Percentiles rank a stretch among this genome's conserved stretches.
phyloP scores from a whole-genome alignment of 306 rosid species.

The barrel medic (Medicago truncatula) region DNA sequence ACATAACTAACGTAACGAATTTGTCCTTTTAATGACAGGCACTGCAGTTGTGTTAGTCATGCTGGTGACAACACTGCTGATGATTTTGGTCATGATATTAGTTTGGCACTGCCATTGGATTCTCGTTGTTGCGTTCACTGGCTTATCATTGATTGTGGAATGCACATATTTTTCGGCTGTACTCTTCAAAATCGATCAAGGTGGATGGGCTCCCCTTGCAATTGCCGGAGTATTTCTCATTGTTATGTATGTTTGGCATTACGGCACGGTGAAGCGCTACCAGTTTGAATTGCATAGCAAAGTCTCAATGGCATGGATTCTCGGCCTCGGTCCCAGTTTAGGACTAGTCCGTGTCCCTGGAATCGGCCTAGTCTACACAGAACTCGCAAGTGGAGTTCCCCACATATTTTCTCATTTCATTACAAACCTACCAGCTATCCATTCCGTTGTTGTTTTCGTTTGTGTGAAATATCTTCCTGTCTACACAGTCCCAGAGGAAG shows the following conservation, averaged over 20 bases:
- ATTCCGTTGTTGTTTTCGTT: slow-evolving; percentile 85
- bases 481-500: slow-evolving; percentile 89
- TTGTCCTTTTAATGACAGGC: slow-evolving; percentile 57
- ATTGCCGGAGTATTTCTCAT: slow-evolving; percentile 75
- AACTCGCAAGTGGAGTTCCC: slow-evolving; percentile 94
- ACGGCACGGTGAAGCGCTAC: slow-evolving; percentile 76
- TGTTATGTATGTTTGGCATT: slow-evolving; percentile 93
- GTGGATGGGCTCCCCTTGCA: slow-evolving; percentile 94
- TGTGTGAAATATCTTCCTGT: slow-evolving; percentile 97
- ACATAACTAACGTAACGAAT: background rate
- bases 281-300: slow-evolving; percentile 87
- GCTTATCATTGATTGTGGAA: slow-evolving; percentile 75
- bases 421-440: slow-evolving; percentile 95
- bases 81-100: slow-evolving; percentile 83
- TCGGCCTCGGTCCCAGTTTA: slow-evolving; percentile 93
- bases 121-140: slow-evolving; percentile 67
- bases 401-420: slow-evolving; percentile 96
- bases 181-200: slow-evolving; percentile 85
- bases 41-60: slow-evolving; percentile 88
- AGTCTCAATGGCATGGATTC: slow-evolving; percentile 99
- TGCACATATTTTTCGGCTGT: slow-evolving; percentile 87
- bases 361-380: slow-evolving; percentile 89
- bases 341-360: slow-evolving; percentile 99
- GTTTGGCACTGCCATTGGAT: slow-evolving; percentile 98
- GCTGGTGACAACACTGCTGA: slow-evolving; percentile 87